Evolutionary conservation across 2,329 filamentous ascomycete genomes (phyloP).

Genomic region (Diatrype stigma): DNA sequence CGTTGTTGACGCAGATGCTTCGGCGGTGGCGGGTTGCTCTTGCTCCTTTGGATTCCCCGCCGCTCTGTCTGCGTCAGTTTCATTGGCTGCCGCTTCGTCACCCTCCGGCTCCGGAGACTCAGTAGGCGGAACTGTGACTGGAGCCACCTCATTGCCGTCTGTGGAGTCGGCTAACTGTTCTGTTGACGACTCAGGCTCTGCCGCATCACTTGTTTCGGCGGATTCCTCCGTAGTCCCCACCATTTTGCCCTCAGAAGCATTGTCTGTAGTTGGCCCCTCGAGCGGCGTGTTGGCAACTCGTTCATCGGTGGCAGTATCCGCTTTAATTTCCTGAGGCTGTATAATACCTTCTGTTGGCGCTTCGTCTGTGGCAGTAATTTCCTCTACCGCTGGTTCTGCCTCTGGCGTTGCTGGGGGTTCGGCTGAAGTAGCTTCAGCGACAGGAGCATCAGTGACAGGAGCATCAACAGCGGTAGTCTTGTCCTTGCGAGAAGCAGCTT

Average conservation of each 20-base stretch:
- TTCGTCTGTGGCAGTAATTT: background rate
- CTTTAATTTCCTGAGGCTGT: background rate
- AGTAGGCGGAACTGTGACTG: background rate
- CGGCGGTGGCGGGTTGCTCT: background rate
- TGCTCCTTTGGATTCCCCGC: background rate
- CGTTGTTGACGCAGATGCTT: background rate
- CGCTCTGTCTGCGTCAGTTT: background rate
- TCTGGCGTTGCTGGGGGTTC: too few species aligned
- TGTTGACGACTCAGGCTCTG: background rate
- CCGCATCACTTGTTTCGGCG: background rate
- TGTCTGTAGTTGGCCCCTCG: background rate
- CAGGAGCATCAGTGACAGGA: too few species aligned
- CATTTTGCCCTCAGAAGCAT: background rate
- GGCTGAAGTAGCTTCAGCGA: too few species aligned
- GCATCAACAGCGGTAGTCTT: too few species aligned
- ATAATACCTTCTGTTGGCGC: background rate
- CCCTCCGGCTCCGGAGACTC: background rate
- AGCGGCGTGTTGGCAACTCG: background rate
- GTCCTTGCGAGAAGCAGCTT: too few species aligned
- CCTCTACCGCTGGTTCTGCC: background rate
- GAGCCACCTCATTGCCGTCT: background rate
- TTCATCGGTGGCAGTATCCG: background rate
- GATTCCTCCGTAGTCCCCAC: background rate
- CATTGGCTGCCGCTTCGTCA: background rate
- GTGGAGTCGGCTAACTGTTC: background rate